These are phyloP conservation scores for Candida anutae DNA, from an alignment of 1,139 yeast species.

Conservation along the genomic window DNA sequence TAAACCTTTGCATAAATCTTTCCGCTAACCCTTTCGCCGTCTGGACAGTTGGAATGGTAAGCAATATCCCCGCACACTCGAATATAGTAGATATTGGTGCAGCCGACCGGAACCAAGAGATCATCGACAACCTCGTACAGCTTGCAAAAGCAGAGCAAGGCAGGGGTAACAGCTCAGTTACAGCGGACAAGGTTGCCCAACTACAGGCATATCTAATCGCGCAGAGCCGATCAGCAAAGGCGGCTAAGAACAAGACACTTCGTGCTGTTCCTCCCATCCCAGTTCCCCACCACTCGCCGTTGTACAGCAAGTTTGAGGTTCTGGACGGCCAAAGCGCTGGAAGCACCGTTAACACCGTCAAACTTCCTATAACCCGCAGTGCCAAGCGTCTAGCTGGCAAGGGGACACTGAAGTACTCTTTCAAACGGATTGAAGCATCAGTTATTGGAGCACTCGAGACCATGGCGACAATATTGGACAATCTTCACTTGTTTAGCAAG, in stretches of 20 bases:
- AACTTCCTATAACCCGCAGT: constrained; percentile 1
- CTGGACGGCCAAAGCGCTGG: no score
- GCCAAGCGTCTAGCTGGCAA: constrained; percentile 3
- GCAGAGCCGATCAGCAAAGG: no score
- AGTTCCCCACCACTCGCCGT: constrained; percentile 12
- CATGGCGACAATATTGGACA: constrained; percentile 35
- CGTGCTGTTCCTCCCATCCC: constrained; percentile 8
- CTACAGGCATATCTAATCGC: not conserved
- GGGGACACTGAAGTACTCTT: constrained; percentile 8
- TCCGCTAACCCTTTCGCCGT: no score
- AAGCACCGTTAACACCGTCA: constrained; percentile 2
- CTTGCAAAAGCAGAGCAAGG: constrained; percentile 15
- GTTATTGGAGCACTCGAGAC: constrained; percentile 28
- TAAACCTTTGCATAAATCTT: no score
- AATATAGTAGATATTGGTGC: no score
- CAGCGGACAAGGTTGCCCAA: constrained; percentile 13
- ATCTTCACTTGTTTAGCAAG: constrained; percentile 36
- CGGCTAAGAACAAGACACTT: constrained; percentile 2
- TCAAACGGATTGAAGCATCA: constrained; percentile 24
- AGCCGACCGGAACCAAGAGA: constrained; percentile 10
- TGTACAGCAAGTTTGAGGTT: constrained; percentile 10
- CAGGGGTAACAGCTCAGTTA: constrained; percentile 15
- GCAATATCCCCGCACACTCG: no score
- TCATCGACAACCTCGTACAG: constrained; percentile 12
- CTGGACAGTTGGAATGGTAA: no score